Percentiles rank a stretch among this genome's conserved stretches.
Evolutionary conservation across 768 basidiomycete genomes (phyloP).

Genomic region (Dioszegia hungarica): DNA sequence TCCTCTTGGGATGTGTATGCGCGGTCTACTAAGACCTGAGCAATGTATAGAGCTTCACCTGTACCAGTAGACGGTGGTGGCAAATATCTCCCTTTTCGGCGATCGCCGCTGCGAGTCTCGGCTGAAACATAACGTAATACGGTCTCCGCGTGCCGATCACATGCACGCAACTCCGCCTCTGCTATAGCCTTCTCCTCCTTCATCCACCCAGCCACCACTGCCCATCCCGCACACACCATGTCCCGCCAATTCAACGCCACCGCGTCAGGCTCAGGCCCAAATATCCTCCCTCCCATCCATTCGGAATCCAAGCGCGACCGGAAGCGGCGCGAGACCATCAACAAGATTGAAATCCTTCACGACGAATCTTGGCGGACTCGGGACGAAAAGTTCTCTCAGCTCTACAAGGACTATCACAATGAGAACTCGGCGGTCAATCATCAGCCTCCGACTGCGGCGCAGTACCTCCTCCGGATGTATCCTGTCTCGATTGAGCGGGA

Average conservation of each 20-base stretch:
- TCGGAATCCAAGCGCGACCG: constrained; percentile 50
- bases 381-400: constrained; percentile 48
- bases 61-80: not conserved
- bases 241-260: not conserved
- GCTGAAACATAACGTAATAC: not conserved
- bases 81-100: constrained; percentile 3
- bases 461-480: constrained; percentile 49
- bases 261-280: constrained; percentile 2
- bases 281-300: constrained; percentile 36
- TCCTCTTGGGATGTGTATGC: too few relatives aligned
- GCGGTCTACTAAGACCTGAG: too few relatives aligned
- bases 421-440: constrained; percentile 41
- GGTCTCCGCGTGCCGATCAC: too few relatives aligned
- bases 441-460: constrained; percentile 40
- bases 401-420: constrained; percentile 45
- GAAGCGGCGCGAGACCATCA: constrained; percentile 51
- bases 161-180: too few relatives aligned
- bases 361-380: constrained; percentile 49
- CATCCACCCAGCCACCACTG: not conserved
- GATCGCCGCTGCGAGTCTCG: not conserved
- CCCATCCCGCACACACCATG: not conserved
- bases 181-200: too few relatives aligned
- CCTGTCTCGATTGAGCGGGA: constrained; percentile 50
- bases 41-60: too few relatives aligned
- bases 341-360: constrained; percentile 51